Conservation (phyloP, 169 alveolate species). For the Blepharisma undulans region DNA sequence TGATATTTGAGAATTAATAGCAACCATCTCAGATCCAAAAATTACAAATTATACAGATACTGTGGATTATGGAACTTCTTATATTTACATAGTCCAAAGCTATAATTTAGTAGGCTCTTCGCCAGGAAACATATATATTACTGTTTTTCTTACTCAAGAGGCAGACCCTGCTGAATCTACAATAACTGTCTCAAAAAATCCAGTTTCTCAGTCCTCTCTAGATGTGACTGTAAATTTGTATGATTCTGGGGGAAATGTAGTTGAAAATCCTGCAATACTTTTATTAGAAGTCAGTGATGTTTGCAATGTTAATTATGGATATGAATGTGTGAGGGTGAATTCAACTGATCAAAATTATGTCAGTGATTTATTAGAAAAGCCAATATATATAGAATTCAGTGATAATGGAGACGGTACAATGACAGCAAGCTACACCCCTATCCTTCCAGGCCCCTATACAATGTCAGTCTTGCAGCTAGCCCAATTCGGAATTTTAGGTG, state of each 20-base stretch:
- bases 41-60: background rate
- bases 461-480: background rate
- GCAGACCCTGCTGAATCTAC: background rate
- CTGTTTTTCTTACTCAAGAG: background rate
- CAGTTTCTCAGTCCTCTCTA: background rate
- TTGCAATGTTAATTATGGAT: background rate
- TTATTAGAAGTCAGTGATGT: constrained; percentile 28
- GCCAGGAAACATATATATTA: background rate
- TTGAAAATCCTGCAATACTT: background rate
- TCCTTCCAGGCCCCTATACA: background rate
- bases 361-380: background rate
- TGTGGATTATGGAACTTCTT: background rate
- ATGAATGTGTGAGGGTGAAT: constrained; percentile 19
- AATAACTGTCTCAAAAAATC: background rate
- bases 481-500: constrained; percentile 4
- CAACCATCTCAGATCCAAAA: background rate
- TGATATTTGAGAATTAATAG: background rate
- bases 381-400: background rate
- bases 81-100: background rate
- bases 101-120: constrained; percentile 14
- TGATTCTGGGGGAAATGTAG: constrained; percentile 31
- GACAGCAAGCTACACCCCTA: background rate
- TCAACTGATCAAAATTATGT: background rate
- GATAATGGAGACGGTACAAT: background rate
- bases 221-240: background rate